Evolutionary conservation across 495 filamentous ascomycete species (phyloP).

Genomic region (Aspergillus ostianus): DNA sequence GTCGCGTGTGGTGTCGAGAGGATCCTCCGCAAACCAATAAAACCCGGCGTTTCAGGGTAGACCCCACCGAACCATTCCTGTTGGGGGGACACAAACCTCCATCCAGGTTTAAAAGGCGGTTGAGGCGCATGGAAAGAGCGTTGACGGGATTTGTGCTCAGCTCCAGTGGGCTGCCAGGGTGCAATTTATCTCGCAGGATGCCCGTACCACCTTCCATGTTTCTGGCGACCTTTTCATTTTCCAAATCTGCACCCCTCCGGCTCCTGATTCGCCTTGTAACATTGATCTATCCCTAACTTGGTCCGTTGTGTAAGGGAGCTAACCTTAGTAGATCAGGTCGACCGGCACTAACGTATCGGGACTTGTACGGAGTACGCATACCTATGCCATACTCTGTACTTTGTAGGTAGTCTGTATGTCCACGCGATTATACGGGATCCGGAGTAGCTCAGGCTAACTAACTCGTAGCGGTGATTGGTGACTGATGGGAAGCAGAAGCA

Average conservation of each 20-base stretch:
- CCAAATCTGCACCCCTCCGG: background rate
- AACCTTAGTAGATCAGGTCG: background rate
- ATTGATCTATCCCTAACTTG: background rate
- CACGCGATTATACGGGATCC: background rate
- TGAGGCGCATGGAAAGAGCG: background rate
- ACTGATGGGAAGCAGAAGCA: too few species aligned
- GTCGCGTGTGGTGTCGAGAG: slow-evolving; percentile 10
- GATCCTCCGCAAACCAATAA: slow-evolving; percentile 8
- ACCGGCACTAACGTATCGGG: background rate
- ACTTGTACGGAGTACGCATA: background rate
- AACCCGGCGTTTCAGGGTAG: background rate
- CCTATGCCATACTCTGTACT: too few species aligned
- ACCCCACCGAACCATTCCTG: slow-evolving; percentile 2
- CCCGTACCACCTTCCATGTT: too few species aligned
- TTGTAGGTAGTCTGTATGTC: too few species aligned
- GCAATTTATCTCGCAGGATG: background rate
- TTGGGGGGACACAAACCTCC: slow-evolving; percentile 1
- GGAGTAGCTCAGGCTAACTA: too few species aligned
- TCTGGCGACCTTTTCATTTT: background rate
- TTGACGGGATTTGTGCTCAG: background rate
- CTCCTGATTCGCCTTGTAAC: background rate
- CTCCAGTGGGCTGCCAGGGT: too few species aligned
- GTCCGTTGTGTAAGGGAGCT: background rate
- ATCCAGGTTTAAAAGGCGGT: slow-evolving; percentile 5
- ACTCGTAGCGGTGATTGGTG: too few species aligned